phyloP scores from a whole-genome alignment of 345 rosid species.

The Aquilaria malaccensis region DNA sequence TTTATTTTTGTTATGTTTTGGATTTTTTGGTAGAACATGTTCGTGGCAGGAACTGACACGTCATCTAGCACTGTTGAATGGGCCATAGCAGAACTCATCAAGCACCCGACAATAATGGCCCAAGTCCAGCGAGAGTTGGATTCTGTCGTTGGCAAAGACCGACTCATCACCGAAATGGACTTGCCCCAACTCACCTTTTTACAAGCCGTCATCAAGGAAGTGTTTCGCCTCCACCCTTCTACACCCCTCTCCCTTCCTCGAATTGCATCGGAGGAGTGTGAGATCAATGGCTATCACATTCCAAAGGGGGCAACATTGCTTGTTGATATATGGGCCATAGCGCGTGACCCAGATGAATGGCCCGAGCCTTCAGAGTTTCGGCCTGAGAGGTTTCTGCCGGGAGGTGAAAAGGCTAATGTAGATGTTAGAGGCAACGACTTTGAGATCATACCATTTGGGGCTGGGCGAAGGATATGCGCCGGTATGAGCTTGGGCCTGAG shows the following conservation, averaged over 20 bases:
- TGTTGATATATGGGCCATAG: constrained; percentile 79
- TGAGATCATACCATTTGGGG: constrained; percentile 79
- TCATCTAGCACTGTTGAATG: constrained; percentile 85
- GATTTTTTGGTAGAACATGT: constrained; percentile 55
- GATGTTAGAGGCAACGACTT: constrained; percentile 70
- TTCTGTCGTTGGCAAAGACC: constrained; percentile 45
- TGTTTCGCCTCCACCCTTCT: constrained; percentile 80
- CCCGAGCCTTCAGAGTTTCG: constrained; percentile 43
- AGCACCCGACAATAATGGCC: constrained; percentile 51
- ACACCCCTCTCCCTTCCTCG: constrained; percentile 83
- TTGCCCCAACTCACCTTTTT: constrained; percentile 48
- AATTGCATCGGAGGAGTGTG: constrained; percentile 52
- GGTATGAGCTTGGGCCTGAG: constrained; percentile 77
- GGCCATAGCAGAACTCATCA: constrained; percentile 81
- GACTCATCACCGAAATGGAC: constrained; percentile 46
- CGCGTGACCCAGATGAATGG: constrained; percentile 75
- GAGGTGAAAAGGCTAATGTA: constrained; percentile 46
- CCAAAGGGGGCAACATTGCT: constrained; percentile 62
- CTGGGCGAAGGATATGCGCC: constrained; percentile 82
- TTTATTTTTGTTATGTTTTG: not conserved
- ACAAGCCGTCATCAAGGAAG: constrained; percentile 73
- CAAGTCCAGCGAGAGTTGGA: constrained; percentile 53
- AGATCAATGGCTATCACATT: constrained; percentile 68
- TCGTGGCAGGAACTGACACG: constrained; percentile 90
- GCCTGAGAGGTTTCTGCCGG: constrained; percentile 75